Base-by-base conservation (phyloP, 345 rosid genomes). In the Gossypium thurberi region DNA sequence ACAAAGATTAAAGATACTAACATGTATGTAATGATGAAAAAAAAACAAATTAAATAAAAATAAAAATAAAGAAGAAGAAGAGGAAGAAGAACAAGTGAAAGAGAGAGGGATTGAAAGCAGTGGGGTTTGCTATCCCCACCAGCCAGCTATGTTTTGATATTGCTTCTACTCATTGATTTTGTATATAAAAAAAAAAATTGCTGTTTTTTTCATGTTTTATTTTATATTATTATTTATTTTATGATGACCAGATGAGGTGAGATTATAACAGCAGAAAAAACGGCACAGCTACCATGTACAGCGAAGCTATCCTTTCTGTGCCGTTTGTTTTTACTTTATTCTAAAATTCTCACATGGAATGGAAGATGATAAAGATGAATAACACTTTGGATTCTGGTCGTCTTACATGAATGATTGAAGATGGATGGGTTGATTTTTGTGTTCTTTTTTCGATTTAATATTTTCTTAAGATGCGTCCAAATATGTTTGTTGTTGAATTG, bases 111-210 rank as follows among this genome's bases (percentile, higher is more conserved):
- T 25, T 85, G 72, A 74, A 74, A 72, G 74, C 57, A 70, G 89
- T 82, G 84, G 79, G 84, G 85, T 4, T 74, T 73, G 79, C 62
- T 40, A 74, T 82, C 78, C 84, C 85, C 85, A 80, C 87, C 84
- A 76, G 81, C 85, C 86, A 87, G 87, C 85, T 82, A 79, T 70
- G 83, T 82, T 33, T 33, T 82, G 85, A 83, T 81, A 78, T 77
- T 75, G 77, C 88, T 79, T 81, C 83, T 73, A 43, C 52, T 28
- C 71, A 17, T 2, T 58, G 44, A 46, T 59, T 67, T 2, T 56
- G 18, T 18, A 53, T 59, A 52, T 5, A 33, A 33, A 33, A 26
- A 33, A 33, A 26, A 33, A 5, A 58, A 17, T 26, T 48, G 20
- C n/a, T 20, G 12, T 7, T 21, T 6, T 56, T 11, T 11, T 17